Conservation (phyloP, 495 filamentous ascomycete genomes). For the Penicillium daleae region DNA sequence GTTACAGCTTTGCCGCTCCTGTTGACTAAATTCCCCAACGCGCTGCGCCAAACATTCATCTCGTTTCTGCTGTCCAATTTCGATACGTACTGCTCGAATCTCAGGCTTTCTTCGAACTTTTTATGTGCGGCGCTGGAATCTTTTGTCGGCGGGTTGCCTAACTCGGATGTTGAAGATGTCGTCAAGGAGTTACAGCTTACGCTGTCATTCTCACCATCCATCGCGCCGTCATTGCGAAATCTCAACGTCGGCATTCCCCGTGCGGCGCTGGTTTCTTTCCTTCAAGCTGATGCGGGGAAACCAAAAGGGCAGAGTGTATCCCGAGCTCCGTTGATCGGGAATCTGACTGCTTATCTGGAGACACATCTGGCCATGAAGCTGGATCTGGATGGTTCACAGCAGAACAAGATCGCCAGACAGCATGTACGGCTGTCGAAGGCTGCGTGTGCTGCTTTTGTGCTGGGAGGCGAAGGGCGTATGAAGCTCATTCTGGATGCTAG, state of each 20-base stretch:
- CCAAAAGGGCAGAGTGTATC: conserved; percentile 14
- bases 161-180: conserved; percentile 31
- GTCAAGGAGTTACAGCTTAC: conserved; percentile 48
- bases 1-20: conserved; percentile 57
- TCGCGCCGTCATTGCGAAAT: conserved; percentile 49
- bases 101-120: conserved; percentile 47
- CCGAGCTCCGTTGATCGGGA: conserved; percentile 42
- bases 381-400: conserved; percentile 32
- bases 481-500: conserved; percentile 50
- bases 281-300: conserved; percentile 11
- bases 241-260: conserved; percentile 52
- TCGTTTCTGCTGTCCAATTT: conserved; percentile 55
- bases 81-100: conserved; percentile 50
- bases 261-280: conserved; percentile 35
- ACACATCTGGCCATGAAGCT: conserved; percentile 56
- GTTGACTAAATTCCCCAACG: conserved; percentile 53
- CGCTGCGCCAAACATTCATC: conserved; percentile 54
- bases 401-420: conserved; percentile 26
- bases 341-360: conserved; percentile 48
- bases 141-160: conserved; percentile 32
- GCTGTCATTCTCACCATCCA: conserved; percentile 39
- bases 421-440: conserved; percentile 53
- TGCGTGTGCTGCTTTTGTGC: conserved; percentile 57
- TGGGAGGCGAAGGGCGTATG: conserved; percentile 55
- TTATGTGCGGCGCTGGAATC: conserved; percentile 38